Percentiles rank a stretch among this genome's conserved stretches.
phyloP scores from a whole-genome alignment of 2,329 filamentous ascomycete species.

The Pseudofabraea citricarpa region DNA sequence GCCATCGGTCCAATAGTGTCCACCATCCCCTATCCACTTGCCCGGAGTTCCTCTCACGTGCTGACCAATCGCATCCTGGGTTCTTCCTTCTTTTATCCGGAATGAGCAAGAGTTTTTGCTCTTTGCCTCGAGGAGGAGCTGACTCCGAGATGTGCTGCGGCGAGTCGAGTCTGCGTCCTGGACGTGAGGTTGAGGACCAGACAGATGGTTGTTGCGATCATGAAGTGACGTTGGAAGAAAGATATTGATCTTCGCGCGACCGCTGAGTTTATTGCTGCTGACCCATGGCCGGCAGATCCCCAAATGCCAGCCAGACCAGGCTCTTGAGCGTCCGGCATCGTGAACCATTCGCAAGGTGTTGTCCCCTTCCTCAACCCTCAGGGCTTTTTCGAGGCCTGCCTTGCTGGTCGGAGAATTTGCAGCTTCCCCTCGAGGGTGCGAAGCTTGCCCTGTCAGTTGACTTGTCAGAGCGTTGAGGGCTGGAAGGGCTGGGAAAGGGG shows the following conservation, averaged over 20 bases:
- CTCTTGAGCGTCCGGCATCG: slow-evolving; percentile 15
- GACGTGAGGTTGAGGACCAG: background rate
- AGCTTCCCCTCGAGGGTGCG: slow-evolving; percentile 18
- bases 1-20: slow-evolving; percentile 6
- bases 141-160: slow-evolving; percentile 6
- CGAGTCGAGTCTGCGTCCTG: background rate
- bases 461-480: slow-evolving; percentile 14
- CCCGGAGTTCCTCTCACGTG: too few species aligned
- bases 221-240: slow-evolving; percentile 16
- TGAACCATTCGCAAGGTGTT: slow-evolving; percentile 24
- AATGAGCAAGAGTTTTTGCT: slow-evolving; percentile 15
- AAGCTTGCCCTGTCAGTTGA: slow-evolving; percentile 14
- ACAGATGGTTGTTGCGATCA: background rate
- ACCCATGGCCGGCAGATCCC: slow-evolving; percentile 24
- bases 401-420: slow-evolving; percentile 23
- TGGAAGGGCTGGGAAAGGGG: slow-evolving; percentile 3
- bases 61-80: slow-evolving; percentile 2
- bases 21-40: too few species aligned
- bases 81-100: too few species aligned
- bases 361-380: slow-evolving; percentile 16
- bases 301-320: slow-evolving; percentile 15
- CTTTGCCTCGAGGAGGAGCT: slow-evolving; percentile 6
- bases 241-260: slow-evolving; percentile 6
- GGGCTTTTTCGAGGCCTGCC: slow-evolving; percentile 14
- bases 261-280: slow-evolving; percentile 12